Conservation (phyloP, 1,139 yeast genomes). For the Debaryomycetaceae sp. region DNA sequence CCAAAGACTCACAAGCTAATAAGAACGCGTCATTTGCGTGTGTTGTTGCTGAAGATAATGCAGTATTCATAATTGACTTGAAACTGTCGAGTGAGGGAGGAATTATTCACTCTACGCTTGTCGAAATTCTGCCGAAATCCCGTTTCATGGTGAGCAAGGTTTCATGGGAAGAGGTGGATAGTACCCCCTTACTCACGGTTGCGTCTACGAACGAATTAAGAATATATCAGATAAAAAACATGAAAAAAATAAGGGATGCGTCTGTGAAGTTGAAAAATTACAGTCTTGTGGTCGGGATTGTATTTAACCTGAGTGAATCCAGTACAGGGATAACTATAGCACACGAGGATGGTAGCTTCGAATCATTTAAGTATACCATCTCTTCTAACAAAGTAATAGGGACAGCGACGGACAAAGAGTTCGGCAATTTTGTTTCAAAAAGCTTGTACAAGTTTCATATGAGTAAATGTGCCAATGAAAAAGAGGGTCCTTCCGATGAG, state of each 20-base stretch:
- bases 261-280: not conserved
- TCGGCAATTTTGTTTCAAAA: conserved; percentile 17
- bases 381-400: conserved; percentile 6
- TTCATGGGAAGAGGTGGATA: conserved; percentile 1
- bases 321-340: conserved; percentile 11
- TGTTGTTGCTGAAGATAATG: not conserved
- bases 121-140: conserved; percentile 1
- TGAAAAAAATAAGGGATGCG: not conserved
- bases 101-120: not conserved
- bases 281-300: conserved; percentile 6
- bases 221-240: conserved; percentile 2
- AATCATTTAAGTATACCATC: conserved; percentile 12
- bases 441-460: conserved; percentile 26
- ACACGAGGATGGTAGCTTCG: conserved; percentile 30
- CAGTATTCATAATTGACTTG: not conserved
- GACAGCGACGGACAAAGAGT: conserved; percentile 10
- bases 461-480: conserved; percentile 18
- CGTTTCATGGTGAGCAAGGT: conserved; percentile 6
- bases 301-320: not conserved
- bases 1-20: not conserved
- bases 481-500: conserved; percentile 9
- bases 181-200: conserved; percentile 4
- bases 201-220: conserved; percentile 7
- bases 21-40: not conserved
- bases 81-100: not conserved